phyloP scores from a whole-genome alignment of 2,329 filamentous ascomycete genomes.

The Penicillium psychrosexuale region DNA sequence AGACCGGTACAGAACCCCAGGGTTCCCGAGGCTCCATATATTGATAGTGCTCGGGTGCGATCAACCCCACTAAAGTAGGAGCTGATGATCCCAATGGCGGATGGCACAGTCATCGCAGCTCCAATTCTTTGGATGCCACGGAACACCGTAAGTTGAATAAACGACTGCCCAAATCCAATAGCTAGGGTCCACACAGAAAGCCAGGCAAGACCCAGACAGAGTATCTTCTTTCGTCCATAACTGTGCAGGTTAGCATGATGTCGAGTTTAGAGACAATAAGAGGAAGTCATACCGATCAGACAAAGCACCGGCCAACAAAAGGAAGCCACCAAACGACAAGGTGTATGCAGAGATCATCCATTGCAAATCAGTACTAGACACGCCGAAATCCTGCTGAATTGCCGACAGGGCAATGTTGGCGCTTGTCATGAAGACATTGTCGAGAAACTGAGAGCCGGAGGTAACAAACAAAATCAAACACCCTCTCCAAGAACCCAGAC shows the following conservation, averaged over 20 bases:
- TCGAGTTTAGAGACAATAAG: background rate
- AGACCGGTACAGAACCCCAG: conserved; percentile 43
- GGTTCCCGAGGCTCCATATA: conserved; percentile 41
- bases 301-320: conserved; percentile 34
- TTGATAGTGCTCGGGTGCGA: conserved; percentile 39
- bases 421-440: conserved; percentile 47
- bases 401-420: conserved; percentile 43
- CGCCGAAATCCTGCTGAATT: conserved; percentile 40
- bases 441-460: conserved; percentile 44
- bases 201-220: conserved; percentile 39
- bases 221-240: conserved; percentile 40
- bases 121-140: conserved; percentile 50
- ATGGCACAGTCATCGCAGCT: conserved; percentile 48
- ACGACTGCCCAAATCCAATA: conserved; percentile 43
- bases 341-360: conserved; percentile 46
- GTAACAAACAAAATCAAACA: conserved; percentile 40
- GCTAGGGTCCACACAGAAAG: conserved; percentile 37
- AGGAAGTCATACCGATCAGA: conserved; percentile 28
- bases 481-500: conserved; percentile 39
- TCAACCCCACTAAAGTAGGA: conserved; percentile 42
- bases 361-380: conserved; percentile 37
- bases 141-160: conserved; percentile 37
- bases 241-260: conserved; percentile 16
- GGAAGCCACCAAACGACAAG: conserved; percentile 40
- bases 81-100: conserved; percentile 47